Percentiles rank a stretch among this genome's conserved stretches.
These are phyloP conservation scores for Sapria himalayana DNA, from an alignment of 345 rosid genomes.

Conservation along the genomic window DNA sequence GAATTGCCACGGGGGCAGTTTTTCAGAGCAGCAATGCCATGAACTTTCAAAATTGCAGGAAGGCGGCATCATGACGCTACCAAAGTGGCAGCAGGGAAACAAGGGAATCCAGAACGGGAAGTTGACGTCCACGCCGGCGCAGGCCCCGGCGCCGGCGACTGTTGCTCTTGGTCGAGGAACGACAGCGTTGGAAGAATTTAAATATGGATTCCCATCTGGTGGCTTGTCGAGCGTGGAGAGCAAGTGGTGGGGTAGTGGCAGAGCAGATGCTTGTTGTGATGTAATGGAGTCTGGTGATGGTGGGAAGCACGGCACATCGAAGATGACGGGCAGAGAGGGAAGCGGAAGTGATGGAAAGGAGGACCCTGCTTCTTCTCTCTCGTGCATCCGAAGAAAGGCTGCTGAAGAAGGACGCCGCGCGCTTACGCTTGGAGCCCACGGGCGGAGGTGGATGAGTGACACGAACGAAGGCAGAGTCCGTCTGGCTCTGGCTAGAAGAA, in stretches of 20 bases:
- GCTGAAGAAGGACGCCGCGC: conserved; percentile 32
- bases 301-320: conserved; percentile 2
- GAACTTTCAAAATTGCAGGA: conserved; percentile 13
- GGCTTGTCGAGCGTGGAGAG: conserved; percentile 29
- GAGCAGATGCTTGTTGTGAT: conserved; percentile 9
- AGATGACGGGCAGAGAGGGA: conserved; percentile 7
- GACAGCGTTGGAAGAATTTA: conserved; percentile 35
- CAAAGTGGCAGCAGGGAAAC: conserved; percentile 19
- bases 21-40: conserved; percentile 10
- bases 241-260: conserved; percentile 56
- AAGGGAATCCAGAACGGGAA: conserved; percentile 9
- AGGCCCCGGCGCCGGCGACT: conserved; percentile 7
- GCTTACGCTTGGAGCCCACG: conserved; percentile 20
- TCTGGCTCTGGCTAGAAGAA: too few species aligned
- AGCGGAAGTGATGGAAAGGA: conserved; percentile 11
- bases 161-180: conserved; percentile 16
- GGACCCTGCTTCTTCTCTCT: conserved; percentile 11
- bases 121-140: too few species aligned
- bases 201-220: conserved; percentile 42
- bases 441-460: too few species aligned
- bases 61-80: conserved; percentile 9
- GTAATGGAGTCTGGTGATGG: conserved; percentile 15
- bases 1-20: conserved; percentile 14
- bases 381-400: conserved; percentile 23
- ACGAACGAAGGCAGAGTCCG: too few species aligned